Evolutionary conservation across 148 eudicot genomes (phyloP).

Genomic region (Suaeda aralocaspica): DNA sequence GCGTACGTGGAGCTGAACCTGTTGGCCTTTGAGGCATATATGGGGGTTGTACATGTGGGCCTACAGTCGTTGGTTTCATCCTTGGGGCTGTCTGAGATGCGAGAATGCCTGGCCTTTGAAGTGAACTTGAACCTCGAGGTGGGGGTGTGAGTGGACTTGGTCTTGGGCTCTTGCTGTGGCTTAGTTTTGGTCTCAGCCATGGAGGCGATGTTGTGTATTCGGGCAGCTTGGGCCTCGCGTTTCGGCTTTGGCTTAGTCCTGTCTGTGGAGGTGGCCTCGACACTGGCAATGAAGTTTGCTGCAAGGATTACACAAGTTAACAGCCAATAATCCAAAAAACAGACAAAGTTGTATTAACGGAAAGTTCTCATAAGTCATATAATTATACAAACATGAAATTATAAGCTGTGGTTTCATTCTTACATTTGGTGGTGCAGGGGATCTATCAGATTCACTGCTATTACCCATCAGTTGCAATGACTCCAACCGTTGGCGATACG

Average conservation of each 20-base stretch:
- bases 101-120: background rate
- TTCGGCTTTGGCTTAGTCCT: background rate
- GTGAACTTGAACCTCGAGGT: background rate
- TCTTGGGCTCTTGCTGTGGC: background rate
- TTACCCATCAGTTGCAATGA: background rate
- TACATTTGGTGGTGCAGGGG: slow-evolving; percentile 21
- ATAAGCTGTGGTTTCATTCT: background rate
- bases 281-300: slow-evolving; percentile 15
- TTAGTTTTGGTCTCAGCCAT: background rate
- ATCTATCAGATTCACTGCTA: background rate
- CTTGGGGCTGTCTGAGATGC: background rate
- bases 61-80: background rate
- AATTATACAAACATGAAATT: no score
- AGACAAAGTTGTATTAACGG: no score
- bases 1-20: background rate
- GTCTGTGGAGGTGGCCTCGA: background rate
- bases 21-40: background rate
- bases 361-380: no score
- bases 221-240: background rate
- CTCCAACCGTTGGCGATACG: slow-evolving; percentile 22
- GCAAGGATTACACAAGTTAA: background rate
- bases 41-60: slow-evolving; percentile 10
- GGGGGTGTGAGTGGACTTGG: background rate
- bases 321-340: no score
- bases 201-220: background rate